Conservation (phyloP, 768 basidiomycete genomes). For the Hericium rajendrae region DNA sequence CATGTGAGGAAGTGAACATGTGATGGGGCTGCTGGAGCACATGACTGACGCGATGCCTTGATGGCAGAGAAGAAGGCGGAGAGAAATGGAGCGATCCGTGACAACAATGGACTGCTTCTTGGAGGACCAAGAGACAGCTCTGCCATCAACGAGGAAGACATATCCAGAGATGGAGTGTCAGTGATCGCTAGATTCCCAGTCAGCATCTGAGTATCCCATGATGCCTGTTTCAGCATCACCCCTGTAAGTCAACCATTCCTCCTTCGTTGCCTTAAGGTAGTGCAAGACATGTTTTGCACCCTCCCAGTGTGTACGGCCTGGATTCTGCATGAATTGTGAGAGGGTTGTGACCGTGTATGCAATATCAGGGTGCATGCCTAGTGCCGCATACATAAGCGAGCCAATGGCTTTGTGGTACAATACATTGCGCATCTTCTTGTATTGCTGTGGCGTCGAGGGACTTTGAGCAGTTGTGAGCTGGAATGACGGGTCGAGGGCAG, state of each 20-base stretch:
- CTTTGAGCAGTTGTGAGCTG: background rate
- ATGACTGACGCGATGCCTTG: too few species aligned
- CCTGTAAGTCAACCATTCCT: constrained; percentile 15
- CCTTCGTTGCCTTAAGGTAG: constrained; percentile 24
- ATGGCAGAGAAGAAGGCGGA: too few species aligned
- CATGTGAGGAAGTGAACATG: too few species aligned
- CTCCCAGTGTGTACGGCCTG: constrained; percentile 18
- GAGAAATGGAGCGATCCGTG: too few species aligned
- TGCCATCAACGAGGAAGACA: constrained; percentile 22
- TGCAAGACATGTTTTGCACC: constrained; percentile 24
- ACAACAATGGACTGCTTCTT: background rate
- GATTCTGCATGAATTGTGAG: constrained; percentile 21
- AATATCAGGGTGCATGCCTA: constrained; percentile 26
- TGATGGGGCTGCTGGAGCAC: too few species aligned
- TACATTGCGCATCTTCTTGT: background rate
- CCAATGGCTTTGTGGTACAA: background rate
- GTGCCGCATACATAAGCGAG: background rate
- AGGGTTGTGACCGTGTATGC: constrained; percentile 22
- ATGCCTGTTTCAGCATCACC: constrained; percentile 6
- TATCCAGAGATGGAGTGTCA: constrained; percentile 27
- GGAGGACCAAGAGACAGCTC: constrained; percentile 22
- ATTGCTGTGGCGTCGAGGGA: background rate
- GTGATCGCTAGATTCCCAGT: constrained; percentile 19
- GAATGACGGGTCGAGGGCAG: background rate
- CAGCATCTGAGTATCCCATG: constrained; percentile 24